Percentiles rank a stretch among this genome's conserved stretches.
phyloP scores from a whole-genome alignment of 2,329 filamentous ascomycete genomes.

The Pseudogymnoascus sp. region DNA sequence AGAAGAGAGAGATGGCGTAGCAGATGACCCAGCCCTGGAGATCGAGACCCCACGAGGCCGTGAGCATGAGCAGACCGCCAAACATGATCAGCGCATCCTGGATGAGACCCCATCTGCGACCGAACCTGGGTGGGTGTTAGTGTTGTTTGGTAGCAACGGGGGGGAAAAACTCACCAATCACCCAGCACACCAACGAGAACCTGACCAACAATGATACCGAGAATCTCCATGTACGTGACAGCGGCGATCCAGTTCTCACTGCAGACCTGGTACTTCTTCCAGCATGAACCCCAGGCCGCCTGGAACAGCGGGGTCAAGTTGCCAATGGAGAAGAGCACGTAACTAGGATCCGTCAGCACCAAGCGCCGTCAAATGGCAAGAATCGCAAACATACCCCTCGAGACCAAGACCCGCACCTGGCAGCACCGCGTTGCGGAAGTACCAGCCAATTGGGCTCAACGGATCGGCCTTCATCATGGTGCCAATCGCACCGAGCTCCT shows the following conservation, averaged over 20 bases:
- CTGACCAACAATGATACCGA: conserved; percentile 92
- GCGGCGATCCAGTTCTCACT: conserved; percentile 72
- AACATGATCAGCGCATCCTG: conserved; percentile 96
- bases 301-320: conserved; percentile 80
- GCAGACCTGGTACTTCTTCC: conserved; percentile 60
- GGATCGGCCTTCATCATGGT: conserved; percentile 81
- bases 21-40: conserved; percentile 95
- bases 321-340: conserved; percentile 94
- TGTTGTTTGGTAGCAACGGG: conserved; percentile 4
- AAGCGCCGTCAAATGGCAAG: neutral
- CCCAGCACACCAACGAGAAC: conserved; percentile 75
- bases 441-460: conserved; percentile 74
- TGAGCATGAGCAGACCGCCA: conserved; percentile 83
- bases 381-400: conserved; percentile 54
- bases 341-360: conserved; percentile 41
- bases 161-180: conserved; percentile 46
- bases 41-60: conserved; percentile 78
- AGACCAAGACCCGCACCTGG: conserved; percentile 87
- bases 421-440: conserved; percentile 84
- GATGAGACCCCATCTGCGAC: conserved; percentile 89
- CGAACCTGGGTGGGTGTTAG: conserved; percentile 57
- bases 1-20: conserved; percentile 91
- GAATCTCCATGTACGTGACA: conserved; percentile 86
- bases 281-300: conserved; percentile 70
- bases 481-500: conserved; percentile 63